Evolutionary conservation across 2,329 filamentous ascomycete species (phyloP), one percentile per base, ranked within the genome.

Genomic region (Paracorniculantispora psalliotae): DNA sequence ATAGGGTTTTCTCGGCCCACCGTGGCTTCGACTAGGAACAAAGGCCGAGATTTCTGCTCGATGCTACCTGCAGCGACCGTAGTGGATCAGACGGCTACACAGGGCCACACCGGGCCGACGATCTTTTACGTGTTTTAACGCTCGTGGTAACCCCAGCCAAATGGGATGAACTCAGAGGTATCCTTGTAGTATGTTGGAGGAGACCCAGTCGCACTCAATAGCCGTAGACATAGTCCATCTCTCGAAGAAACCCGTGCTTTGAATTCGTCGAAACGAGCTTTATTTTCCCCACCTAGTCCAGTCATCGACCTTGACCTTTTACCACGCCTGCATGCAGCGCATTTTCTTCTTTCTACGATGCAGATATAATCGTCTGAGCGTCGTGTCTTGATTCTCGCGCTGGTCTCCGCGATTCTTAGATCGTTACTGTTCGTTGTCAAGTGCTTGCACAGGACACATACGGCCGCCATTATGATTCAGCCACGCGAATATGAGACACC

Each of bases 401-500:
- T 19, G 19, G 26, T 39, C 17, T n/a, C 35, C 6, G 33, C 49
- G 23, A 26, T 28, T 19, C 12, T 33, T 9, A n/a, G 23, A 35
- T 49, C 47, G 47, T 33, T 23, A 15, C 43, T 2, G 21, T 17
- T 46, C 12, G 8, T 23, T 2, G 4, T 26, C 12, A 46, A 7
- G 41, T n/a, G 19, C 41, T 19, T 44, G 10, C 21, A 26, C n/a
- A 37, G 4, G 9, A 39, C 4, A 51, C 33, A 37, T 5, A 9
- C 33, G 4, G 12, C 25, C 48, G 25, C 33, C 43, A 37, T 21
- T 28, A 57, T 57, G 53, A 51, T 62, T 46, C 41, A 59, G 30
- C 58, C 61, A 19, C 62, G 65, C 19, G 65, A 67, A 54, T 54
- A 59, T 28, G 64, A 65, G 44, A 65, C 64, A 25, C 58, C 63